Percentiles rank a stretch among this genome's conserved stretches.
These are phyloP conservation scores for Zopfia rhizophila DNA, from an alignment of 2,329 filamentous ascomycete species.

Conservation along the genomic window DNA sequence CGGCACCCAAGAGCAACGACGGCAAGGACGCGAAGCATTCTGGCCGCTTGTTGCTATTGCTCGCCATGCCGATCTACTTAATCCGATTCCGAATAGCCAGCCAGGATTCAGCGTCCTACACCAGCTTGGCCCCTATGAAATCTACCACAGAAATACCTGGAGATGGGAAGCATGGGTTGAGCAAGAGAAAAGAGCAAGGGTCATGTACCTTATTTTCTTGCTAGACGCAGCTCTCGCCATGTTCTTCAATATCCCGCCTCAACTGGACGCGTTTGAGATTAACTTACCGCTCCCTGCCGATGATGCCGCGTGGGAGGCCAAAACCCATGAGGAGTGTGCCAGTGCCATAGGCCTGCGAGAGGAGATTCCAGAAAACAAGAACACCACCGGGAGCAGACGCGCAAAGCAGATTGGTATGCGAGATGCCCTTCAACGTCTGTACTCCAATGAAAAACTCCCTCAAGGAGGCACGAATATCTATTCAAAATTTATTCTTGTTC, in stretches of 20 bases:
- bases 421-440: constrained; percentile 69
- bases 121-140: constrained; percentile 58
- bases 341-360: constrained; percentile 73
- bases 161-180: constrained; percentile 75
- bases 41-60: constrained; percentile 67
- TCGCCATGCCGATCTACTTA: constrained; percentile 67
- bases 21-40: constrained; percentile 69
- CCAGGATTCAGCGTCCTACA: constrained; percentile 69
- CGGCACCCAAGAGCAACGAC: constrained; percentile 72
- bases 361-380: constrained; percentile 64
- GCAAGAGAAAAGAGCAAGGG: constrained; percentile 74
- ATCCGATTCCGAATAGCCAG: constrained; percentile 60
- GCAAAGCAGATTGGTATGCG: constrained; percentile 73
- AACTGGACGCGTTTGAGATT: constrained; percentile 72
- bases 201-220: constrained; percentile 73
- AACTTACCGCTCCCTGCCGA: constrained; percentile 75
- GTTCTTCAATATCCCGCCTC: constrained; percentile 75
- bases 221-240: constrained; percentile 73
- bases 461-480: constrained; percentile 75
- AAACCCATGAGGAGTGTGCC: constrained; percentile 67
- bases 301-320: constrained; percentile 78
- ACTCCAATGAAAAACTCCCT: constrained; percentile 69
- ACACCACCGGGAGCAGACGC: constrained; percentile 70
- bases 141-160: constrained; percentile 64
- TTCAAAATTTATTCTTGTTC: constrained; percentile 78